These are phyloP conservation scores for Solanum lycopersicoides DNA, from an alignment of 257 asterid species.

Conservation along the genomic window DNA sequence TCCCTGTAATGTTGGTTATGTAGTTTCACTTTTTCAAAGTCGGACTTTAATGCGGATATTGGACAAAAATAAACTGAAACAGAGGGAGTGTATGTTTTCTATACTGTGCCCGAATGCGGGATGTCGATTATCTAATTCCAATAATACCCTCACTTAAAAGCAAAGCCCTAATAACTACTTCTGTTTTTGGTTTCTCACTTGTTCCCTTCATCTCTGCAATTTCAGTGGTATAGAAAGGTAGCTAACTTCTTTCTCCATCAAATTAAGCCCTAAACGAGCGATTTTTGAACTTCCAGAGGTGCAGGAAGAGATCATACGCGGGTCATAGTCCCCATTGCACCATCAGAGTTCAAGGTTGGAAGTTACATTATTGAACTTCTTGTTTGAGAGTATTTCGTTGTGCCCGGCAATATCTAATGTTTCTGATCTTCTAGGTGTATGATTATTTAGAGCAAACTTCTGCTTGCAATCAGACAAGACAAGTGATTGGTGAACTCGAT, in stretches of 20 bases:
- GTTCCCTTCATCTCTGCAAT: neutral
- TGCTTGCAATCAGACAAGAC: conserved; percentile 62
- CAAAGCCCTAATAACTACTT: neutral
- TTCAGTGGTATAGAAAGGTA: neutral
- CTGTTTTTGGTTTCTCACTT: neutral
- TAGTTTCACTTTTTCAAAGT: neutral
- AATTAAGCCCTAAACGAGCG: too few species aligned
- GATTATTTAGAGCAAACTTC: conserved; percentile 59
- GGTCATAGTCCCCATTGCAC: conserved; percentile 40
- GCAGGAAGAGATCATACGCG: conserved; percentile 74
- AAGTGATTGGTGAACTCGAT: conserved; percentile 15
- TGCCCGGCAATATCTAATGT: neutral
- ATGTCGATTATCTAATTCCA: neutral
- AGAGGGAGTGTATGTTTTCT: too few species aligned
- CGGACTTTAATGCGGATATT: too few species aligned
- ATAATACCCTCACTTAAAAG: neutral
- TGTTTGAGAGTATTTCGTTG: neutral
- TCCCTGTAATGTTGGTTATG: neutral
- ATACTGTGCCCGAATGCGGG: too few species aligned
- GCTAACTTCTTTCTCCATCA: too few species aligned
- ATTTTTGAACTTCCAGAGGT: conserved; percentile 30
- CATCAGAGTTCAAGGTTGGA: conserved; percentile 71
- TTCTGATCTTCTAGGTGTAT: conserved; percentile 29
- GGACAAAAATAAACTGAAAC: too few species aligned
- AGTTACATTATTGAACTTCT: neutral